Evolutionary conservation across 306 rosid genomes (phyloP).

Genomic region (Delonix regia): DNA sequence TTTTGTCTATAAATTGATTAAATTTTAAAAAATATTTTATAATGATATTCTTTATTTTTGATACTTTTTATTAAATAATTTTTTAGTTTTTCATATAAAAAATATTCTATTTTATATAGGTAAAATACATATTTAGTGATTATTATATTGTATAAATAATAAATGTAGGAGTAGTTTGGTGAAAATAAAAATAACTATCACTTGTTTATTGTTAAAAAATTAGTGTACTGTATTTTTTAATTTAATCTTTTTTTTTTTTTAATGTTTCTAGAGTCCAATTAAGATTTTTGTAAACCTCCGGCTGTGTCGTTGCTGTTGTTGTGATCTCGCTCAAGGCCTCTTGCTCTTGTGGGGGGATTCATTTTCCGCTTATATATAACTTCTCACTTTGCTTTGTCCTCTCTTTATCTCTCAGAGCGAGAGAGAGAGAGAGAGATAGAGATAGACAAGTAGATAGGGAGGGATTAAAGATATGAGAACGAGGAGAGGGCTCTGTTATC

Average conservation of each 20-base stretch:
- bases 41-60: too few relatives aligned
- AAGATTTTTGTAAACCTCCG: constrained; percentile 23
- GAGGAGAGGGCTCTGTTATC: constrained; percentile 60
- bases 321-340: constrained; percentile 19
- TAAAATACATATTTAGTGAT: too few relatives aligned
- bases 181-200: too few relatives aligned
- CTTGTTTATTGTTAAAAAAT: too few relatives aligned
- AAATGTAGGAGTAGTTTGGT: too few relatives aligned
- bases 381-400: constrained; percentile 11
- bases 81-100: too few relatives aligned
- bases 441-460: not conserved
- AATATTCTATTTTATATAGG: too few relatives aligned
- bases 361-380: constrained; percentile 35
- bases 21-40: too few relatives aligned
- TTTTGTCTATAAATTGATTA: too few relatives aligned
- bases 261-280: not conserved
- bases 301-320: constrained; percentile 42
- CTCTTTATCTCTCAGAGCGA: constrained; percentile 23
- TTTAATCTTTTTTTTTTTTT: not conserved
- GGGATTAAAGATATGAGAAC: constrained; percentile 55
- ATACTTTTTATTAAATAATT: too few relatives aligned
- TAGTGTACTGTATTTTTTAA: too few relatives aligned
- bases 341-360: not conserved
- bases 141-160: too few relatives aligned
- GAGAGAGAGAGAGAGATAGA: not conserved